Conservation (phyloP, 2,329 filamentous ascomycete species). For the Curvularia sp. region DNA sequence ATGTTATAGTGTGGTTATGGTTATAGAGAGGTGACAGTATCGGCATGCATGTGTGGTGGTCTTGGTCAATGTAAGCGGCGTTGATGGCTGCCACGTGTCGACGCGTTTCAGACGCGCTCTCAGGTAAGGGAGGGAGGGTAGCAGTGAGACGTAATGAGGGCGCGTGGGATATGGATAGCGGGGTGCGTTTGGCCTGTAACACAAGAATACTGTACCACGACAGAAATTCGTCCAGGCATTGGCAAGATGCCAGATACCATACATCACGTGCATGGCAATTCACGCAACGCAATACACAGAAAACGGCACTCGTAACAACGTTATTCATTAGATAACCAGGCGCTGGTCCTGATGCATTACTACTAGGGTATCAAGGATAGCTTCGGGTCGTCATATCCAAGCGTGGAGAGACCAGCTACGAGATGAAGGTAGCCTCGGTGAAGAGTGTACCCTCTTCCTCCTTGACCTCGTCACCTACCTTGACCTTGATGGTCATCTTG, state of each 20-base stretch:
- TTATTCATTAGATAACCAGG: constrained; percentile 46
- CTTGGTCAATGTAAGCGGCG: not conserved
- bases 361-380: constrained; percentile 37
- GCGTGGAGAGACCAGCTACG: constrained; percentile 52
- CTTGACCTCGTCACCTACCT: constrained; percentile 80
- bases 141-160: constrained; percentile 2
- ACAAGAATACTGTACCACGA: too few relatives aligned
- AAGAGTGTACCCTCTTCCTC: constrained; percentile 81
- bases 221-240: not conserved
- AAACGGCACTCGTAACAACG: constrained; percentile 3
- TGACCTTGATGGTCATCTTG: constrained; percentile 78
- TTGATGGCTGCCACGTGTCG: constrained; percentile 9
- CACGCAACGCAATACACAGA: not conserved
- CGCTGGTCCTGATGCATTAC: constrained; percentile 47
- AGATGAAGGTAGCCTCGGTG: constrained; percentile 96
- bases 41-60: not conserved
- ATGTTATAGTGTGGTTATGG: not conserved
- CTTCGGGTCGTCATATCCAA: constrained; percentile 28
- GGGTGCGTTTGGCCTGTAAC: not conserved
- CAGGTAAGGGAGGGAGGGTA: constrained; percentile 19
- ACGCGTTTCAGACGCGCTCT: constrained; percentile 26
- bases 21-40: not conserved
- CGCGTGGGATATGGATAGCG: constrained; percentile 10
- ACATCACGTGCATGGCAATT: not conserved
- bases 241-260: not conserved